Evolutionary conservation across 164 flowering plant genomes (phyloP), one percentile per base, ranked within the genome.

Genomic region (Stephania japonica): DNA sequence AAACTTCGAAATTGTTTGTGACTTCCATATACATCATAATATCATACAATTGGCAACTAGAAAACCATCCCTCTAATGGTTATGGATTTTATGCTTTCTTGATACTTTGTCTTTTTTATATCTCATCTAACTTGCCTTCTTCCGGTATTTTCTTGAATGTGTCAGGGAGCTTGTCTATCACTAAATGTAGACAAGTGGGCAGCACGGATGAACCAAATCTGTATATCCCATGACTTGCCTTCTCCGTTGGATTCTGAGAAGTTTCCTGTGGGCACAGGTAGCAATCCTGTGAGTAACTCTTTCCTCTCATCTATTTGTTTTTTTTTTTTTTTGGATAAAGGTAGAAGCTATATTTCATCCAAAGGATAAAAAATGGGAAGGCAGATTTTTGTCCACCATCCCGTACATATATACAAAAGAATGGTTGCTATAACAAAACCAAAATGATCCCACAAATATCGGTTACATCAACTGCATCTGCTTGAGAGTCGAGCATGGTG

Each of bases 181-280:
- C 76, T 94, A 69, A 85, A 92, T 85, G 93, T 84, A 14, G 85
- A 79, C 27, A 86, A 82, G 78, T 94, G 97, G 97, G 75, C 80
- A 61, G 83, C 84, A 47, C 79, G 91, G 76, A 62, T 88, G 77
- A 74, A 63, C 66, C 80, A 82, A 78, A 87, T 94, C 70, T 92
- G 97, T 79, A 69, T 80, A 49, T 89, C 81, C 78, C 87, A 91
- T 82, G 77, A 81, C 69, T 79, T 91, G 74, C 90, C 93, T 80
- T 67, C 78, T 73, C 92, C 92, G 7, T 76, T 76, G 9, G 91
- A 86, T 70, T 88, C 86, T 76, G 94, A 89, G 78, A 86, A 69
- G 84, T 84, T 92, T 87, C 99, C 99, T 73, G 94, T 89, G 83
- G 94, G 99, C 82, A 94, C 89, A 4, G 99, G 98, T 61, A 94